A percentile compares a stretch with the other conserved stretches of the same genome.
Conservation (phyloP, 1,284 basidiomycete species). For the Cryptococcus wingfieldii region DNA sequence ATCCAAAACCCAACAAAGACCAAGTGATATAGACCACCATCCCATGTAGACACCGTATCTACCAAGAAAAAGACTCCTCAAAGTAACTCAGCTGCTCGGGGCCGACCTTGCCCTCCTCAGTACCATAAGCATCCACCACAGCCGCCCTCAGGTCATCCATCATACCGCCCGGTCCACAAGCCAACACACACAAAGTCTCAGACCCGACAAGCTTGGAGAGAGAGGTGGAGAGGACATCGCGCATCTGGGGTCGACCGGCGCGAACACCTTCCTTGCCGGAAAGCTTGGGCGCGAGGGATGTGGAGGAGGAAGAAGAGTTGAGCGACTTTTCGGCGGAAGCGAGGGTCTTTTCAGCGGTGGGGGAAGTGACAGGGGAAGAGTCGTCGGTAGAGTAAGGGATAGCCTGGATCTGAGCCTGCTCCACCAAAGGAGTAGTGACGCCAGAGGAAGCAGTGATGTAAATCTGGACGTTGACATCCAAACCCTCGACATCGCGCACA, state of each 20-base stretch:
- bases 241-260: constrained; percentile 23
- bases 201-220: constrained; percentile 7
- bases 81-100: constrained; percentile 26
- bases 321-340: neutral
- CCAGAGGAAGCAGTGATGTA: constrained; percentile 1
- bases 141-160: constrained; percentile 30
- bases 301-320: neutral
- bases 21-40: no score
- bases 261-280: neutral
- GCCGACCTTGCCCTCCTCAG: constrained; percentile 9
- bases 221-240: constrained; percentile 8
- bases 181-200: constrained; percentile 25
- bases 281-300: no score
- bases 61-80: constrained; percentile 33
- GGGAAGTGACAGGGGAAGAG: neutral
- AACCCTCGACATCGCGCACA: neutral
- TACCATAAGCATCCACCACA: constrained; percentile 19
- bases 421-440: neutral
- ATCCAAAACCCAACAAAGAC: no score
- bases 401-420: neutral
- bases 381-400: neutral
- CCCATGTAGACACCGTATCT: no score
- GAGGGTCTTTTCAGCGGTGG: neutral
- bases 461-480: constrained; percentile 15
- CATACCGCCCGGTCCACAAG: constrained; percentile 33